Evolutionary conservation across 1,139 yeast genomes (phyloP).

Genomic region (Scheffersomyces parashehatae): DNA sequence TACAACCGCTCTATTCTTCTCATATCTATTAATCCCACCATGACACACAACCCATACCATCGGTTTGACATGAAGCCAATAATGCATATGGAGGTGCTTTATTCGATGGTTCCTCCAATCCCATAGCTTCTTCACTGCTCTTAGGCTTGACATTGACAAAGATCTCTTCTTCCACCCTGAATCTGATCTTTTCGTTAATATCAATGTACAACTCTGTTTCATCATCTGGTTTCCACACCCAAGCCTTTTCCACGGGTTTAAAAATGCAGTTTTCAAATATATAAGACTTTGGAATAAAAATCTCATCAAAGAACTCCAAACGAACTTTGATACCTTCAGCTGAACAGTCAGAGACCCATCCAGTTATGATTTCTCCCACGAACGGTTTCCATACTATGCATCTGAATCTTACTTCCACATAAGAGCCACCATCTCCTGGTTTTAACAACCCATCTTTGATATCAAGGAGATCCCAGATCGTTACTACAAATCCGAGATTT

Average conservation of each 20-base stretch:
- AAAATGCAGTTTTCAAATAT: slow-evolving; percentile 78
- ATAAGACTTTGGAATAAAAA: slow-evolving; percentile 79
- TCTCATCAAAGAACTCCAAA: slow-evolving; percentile 88
- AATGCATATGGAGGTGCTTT: slow-evolving; percentile 76
- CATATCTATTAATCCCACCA: slow-evolving; percentile 82
- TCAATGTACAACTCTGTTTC: slow-evolving; percentile 79
- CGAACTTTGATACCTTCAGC: slow-evolving; percentile 82
- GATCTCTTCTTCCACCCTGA: slow-evolving; percentile 85
- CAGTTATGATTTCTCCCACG: slow-evolving; percentile 89
- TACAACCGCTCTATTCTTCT: too few relatives aligned
- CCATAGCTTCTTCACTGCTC: slow-evolving; percentile 54
- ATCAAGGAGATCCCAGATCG: slow-evolving; percentile 78
- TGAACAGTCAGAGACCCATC: slow-evolving; percentile 89
- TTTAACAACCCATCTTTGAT: slow-evolving; percentile 85
- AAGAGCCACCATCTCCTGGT: slow-evolving; percentile 96
- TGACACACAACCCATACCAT: slow-evolving; percentile 92
- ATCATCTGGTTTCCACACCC: slow-evolving; percentile 87
- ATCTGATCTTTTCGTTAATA: slow-evolving; percentile 85
- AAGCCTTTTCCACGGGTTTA: slow-evolving; percentile 77
- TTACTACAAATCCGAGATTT: slow-evolving; percentile 79
- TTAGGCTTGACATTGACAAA: slow-evolving; percentile 82
- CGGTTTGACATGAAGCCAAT: slow-evolving; percentile 89
- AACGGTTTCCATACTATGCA: slow-evolving; percentile 88
- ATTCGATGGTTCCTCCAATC: slow-evolving; percentile 23
- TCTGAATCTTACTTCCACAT: slow-evolving; percentile 72